Evolutionary conservation across 768 basidiomycete species (phyloP).

Genomic region (Grammothele lineata): DNA sequence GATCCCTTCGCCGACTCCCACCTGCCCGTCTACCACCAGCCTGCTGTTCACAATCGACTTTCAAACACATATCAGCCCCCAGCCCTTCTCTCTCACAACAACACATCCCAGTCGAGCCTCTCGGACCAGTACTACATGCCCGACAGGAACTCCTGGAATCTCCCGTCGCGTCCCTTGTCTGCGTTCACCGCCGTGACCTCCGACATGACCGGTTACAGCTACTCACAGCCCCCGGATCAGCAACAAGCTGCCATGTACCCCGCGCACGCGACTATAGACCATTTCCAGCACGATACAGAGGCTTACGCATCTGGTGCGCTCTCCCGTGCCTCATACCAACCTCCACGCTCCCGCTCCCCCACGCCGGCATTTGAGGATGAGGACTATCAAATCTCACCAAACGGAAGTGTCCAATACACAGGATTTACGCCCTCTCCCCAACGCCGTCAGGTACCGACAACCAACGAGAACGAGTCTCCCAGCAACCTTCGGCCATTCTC

Average conservation of each 20-base stretch:
- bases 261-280: conserved; percentile 41
- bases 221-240: conserved; percentile 9
- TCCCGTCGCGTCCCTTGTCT: conserved; percentile 15
- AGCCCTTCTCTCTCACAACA: conserved; percentile 7
- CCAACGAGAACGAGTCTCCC: conserved; percentile 7
- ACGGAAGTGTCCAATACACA: conserved; percentile 54
- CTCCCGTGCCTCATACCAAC: conserved; percentile 42
- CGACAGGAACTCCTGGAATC: conserved; percentile 8
- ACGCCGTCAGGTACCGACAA: conserved; percentile 7
- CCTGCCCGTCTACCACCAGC: conserved; percentile 2
- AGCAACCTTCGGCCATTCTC: conserved; percentile 4
- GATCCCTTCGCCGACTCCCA: conserved; percentile 29
- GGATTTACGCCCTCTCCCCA: conserved; percentile 21
- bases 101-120: conserved; percentile 8
- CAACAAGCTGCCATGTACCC: conserved; percentile 9
- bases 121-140: conserved; percentile 12
- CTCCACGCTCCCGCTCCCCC: conserved; percentile 69
- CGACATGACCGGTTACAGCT: conserved; percentile 10
- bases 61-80: conserved; percentile 9
- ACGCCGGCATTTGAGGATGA: conserved; percentile 74
- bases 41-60: background rate
- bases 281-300: conserved; percentile 62
- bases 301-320: conserved; percentile 64
- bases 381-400: conserved; percentile 56
- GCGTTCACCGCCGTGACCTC: conserved; percentile 17